Conservation (phyloP, 352 stramenopile genomes). For the Pythium pyrilobum region DNA sequence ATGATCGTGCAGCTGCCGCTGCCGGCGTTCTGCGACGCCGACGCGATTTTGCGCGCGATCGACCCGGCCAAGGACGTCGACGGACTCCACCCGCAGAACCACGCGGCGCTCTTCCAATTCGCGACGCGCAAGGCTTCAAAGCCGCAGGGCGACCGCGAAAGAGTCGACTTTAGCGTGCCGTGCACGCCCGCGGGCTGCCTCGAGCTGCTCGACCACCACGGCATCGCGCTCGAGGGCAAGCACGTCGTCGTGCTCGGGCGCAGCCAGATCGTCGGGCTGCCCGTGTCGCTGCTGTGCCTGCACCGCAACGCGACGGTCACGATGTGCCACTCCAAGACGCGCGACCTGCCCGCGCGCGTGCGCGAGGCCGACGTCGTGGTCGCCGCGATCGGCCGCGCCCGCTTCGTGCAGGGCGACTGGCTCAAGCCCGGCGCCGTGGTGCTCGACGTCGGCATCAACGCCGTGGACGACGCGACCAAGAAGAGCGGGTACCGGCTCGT, state of each 20-base stretch:
- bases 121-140: conserved; percentile 31
- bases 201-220: conserved; percentile 90
- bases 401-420: conserved; percentile 94
- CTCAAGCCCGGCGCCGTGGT: conserved; percentile 96
- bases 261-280: conserved; percentile 97
- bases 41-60: conserved; percentile 90
- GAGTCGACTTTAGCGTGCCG: conserved; percentile 87
- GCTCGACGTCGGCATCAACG: conserved; percentile 99
- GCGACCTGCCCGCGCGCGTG: conserved; percentile 74
- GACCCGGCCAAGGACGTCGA: conserved; percentile 96
- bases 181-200: conserved; percentile 97
- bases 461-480: conserved; percentile 81
- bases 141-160: conserved; percentile 22
- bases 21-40: conserved; percentile 92
- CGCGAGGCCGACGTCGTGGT: conserved; percentile 96
- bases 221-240: conserved; percentile 91
- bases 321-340: conserved; percentile 95
- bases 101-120: conserved; percentile 88
- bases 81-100: conserved; percentile 96
- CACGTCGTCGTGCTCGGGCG: conserved; percentile 96
- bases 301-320: conserved; percentile 96
- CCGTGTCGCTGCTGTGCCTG: conserved; percentile 93
- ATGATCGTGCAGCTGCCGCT: conserved; percentile 91
- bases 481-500: conserved; percentile 91
- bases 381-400: conserved; percentile 90